Base-by-base conservation (phyloP, 495 filamentous ascomycete species). In the Clavariopsis aquatica region DNA sequence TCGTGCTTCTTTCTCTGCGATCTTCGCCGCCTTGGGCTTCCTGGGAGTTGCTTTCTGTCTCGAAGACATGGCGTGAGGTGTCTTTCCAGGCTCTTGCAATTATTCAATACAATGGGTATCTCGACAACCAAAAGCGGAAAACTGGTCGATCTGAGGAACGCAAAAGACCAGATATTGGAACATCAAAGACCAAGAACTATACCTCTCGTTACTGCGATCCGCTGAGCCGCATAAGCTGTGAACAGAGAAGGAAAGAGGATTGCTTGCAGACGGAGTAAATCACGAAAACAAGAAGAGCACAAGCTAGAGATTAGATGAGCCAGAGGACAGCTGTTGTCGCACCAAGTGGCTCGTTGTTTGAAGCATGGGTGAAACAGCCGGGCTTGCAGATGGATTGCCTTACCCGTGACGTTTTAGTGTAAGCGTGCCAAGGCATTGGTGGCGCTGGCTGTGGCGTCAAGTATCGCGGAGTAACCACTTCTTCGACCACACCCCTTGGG, bases 11-110 rank as follows among this genome's bases (percentile, higher is more conserved):
- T 61, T 55, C 28, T 64, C 68, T 29, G 68, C 64, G n/a, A 62
- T 64, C 45, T 51, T 65, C 10, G 65, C 69, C 19, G 60, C 65
- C 49, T 68, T 68, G 19, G 69, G 69, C 56, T 71, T 71, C 20
- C 64, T 58, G 7, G 65, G 65, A 9, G 68, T 65, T 10, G 58
- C 49, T 63, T 70, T 70, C 12, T 47, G 60, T 62, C 62, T 57
- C 46, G 62, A 62, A 34, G 67, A 66, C 67, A 60, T 60, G 27
- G n/a, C n/a, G 38, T 3, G 20, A 24, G 23, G 47, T 49, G 1
- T 49, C 5, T 29, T 2, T 45, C 31, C 54, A 22, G 19, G 26
- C 43, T 59, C 43, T 59, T 31, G 34, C 27, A 49, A 8, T 28
- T 59, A 49, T n/a, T 59, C 31, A 8, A 49, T 36, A 57, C 17